Evolutionary conservation across 768 basidiomycete genomes (phyloP), one percentile per base, ranked within the genome.

Genomic region (Strobilomyces dryophilus): DNA sequence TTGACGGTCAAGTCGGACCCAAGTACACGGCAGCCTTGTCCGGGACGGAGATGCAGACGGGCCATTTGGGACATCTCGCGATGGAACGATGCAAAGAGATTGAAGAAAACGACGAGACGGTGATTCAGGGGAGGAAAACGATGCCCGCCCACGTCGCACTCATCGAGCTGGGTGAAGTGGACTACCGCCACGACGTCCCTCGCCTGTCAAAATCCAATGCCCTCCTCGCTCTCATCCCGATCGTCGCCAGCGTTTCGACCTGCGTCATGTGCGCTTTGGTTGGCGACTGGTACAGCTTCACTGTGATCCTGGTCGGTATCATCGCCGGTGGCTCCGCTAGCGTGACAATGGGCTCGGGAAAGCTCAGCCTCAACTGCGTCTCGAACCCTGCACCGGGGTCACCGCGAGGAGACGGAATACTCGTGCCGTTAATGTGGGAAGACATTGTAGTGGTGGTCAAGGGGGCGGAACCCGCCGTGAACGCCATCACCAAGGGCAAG

Each of bases 271-370:
- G 70, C 37, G 65, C 55, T 3, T 27, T 62, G 36, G 54, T 53
- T 39, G 4, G 43, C 2, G 71, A 72, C 45, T 73, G 69, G 67
- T 70, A 54, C 40, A 69, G 56, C 47, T 66, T 66, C 27, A 49
- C 61, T 8, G 56, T 68, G 27, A 68, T 73, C 45, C 27, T 67
- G 0, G 27, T 71, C 4, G 72, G 71, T 10, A 69, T 73, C 18
- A 10, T 73, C 14, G 49, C 63, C 46, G 61, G 58, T 10, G 70
- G 71, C 17, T 34, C 66, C 8, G 58, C 70, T 18, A 59, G 62
- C 42, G 46, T 59, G 12, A 54, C 59, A 3, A 60, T 71, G 8
- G 69, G 69, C 2, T 63, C 59, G 0, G 70, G 61, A 34, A 55
- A 45, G 20, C 56, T 70, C 2, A 29, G 17, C 6, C 54, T 68